Base-by-base conservation (phyloP, 805 yeast species). In the Debaryomyces maramus region DNA sequence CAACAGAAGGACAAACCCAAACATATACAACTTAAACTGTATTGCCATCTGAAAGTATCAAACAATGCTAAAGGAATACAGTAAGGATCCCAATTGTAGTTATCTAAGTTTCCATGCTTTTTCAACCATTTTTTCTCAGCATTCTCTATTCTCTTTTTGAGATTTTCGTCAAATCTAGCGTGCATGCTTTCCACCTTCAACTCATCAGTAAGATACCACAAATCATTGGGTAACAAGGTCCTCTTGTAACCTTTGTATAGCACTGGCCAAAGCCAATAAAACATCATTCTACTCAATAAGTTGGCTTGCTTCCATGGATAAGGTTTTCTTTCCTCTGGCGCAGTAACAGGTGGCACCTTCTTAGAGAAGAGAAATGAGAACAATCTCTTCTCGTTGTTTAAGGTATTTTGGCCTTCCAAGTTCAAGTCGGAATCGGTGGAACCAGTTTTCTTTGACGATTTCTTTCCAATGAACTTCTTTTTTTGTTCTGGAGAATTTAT, bases 291-390 rank as follows among this genome's bases (percentile, higher is more conserved):
- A 9, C 66, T 70, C 1, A 80, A n/a, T 1, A 55, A 38, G 45
- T 73, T 77, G 9, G 56, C 45, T 4, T 24, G 35, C 32, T 60
- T 61, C 65, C 79, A 67, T 1, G 83, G 84, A 46, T 68, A 80
- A 1, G 58, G 51, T 16, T 51, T 57, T 41, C 86, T 61, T 43
- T 81, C 85, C 8, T 74, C 78, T 5, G 67, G 71, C 5, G 51
- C 23, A 1, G 82, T 80, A 3, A 81, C 53, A 0, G 75, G 74
- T 0, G 83, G 81, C 0, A 78, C 70, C 19, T 67, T 60, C 30
- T 67, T 76, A 17, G 76, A 53, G 47, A 80, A 71, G 21, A 80
- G 41, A 40, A 73, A 75, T 1, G 81, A 67, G 42, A 82, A 73
- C 34, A 73, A 34, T 44, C 86, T 63, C 43, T 68, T 70, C 51